These are phyloP conservation scores for Serendipita sp. DNA, from an alignment of 768 basidiomycete genomes.

Conservation along the genomic window DNA sequence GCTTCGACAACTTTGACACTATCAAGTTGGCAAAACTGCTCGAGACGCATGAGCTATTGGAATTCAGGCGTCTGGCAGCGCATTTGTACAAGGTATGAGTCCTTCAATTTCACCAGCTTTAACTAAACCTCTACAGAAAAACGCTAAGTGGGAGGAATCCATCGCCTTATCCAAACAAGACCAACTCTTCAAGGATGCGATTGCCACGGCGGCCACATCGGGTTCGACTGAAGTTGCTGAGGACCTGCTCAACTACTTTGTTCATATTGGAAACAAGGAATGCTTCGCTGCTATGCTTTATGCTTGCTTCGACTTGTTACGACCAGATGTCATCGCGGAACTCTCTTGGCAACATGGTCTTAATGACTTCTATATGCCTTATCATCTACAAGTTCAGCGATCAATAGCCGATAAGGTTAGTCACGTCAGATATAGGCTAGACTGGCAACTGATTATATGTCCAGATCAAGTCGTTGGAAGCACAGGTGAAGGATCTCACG, in stretches of 20 bases:
- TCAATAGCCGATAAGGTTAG: constrained; percentile 57
- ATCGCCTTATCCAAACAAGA: constrained; percentile 91
- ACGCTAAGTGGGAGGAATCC: constrained; percentile 88
- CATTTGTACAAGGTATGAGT: constrained; percentile 76
- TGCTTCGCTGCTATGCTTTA: constrained; percentile 85
- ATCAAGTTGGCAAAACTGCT: constrained; percentile 68
- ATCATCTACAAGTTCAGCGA: constrained; percentile 75
- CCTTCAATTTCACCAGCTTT: not conserved
- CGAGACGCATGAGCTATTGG: constrained; percentile 79
- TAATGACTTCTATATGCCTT: constrained; percentile 97
- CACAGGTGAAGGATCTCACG: constrained; percentile 9
- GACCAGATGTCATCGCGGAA: constrained; percentile 84
- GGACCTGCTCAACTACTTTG: constrained; percentile 89
- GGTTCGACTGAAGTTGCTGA: constrained; percentile 78
- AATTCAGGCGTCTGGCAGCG: constrained; percentile 88
- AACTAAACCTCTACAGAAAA: constrained; percentile 46
- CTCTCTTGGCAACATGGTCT: constrained; percentile 92
- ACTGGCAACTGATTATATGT: not conserved
- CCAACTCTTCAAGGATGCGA: constrained; percentile 92
- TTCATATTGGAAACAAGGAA: constrained; percentile 97
- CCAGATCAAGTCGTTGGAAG: not conserved
- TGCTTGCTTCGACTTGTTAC: constrained; percentile 88
- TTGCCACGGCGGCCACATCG: constrained; percentile 81
- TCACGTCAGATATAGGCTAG: not conserved
- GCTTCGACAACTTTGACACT: constrained; percentile 96